Conservation (phyloP, 129 eudicot species). For the Flaveria robusta region DNA sequence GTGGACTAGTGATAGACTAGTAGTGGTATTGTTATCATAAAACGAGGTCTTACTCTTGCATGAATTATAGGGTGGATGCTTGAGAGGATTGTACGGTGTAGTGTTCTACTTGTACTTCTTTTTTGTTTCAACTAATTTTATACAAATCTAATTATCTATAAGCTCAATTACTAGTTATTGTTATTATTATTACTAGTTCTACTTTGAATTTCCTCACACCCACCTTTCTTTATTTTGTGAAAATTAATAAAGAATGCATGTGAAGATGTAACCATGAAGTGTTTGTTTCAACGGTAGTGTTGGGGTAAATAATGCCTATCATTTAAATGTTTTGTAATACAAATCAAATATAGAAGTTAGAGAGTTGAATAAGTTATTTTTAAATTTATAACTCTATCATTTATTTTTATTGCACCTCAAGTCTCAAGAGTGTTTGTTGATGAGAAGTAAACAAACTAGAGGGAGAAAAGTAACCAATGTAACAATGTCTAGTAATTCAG, state of each 20-base stretch:
- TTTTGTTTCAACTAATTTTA: conserved; percentile 24
- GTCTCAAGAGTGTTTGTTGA: not conserved
- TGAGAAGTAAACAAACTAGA: not conserved
- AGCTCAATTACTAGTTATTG: not conserved
- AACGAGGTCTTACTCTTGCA: conserved; percentile 22
- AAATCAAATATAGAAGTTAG: not conserved
- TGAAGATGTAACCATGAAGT: not conserved
- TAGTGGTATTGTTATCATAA: conserved; percentile 25
- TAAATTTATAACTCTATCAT: not conserved
- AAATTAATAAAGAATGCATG: not conserved
- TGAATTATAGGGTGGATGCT: not conserved
- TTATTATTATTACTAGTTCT: not conserved
- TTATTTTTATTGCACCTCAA: not conserved
- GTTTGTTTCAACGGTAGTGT: not conserved
- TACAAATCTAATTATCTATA: conserved; percentile 10
- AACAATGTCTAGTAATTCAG: too few species aligned
- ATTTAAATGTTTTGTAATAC: not conserved
- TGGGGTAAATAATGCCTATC: not conserved
- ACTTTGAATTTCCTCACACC: not conserved
- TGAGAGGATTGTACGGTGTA: conserved; percentile 29
- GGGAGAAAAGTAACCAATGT: not conserved
- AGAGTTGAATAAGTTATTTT: not conserved
- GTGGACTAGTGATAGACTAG: not conserved
- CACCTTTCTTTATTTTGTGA: not conserved
- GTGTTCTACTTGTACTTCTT: conserved; percentile 27